A percentile compares a stretch with the other conserved stretches of the same genome.
Conservation (phyloP, 192 early-diverging fungal genomes). For the Entomortierella parvispora region DNA sequence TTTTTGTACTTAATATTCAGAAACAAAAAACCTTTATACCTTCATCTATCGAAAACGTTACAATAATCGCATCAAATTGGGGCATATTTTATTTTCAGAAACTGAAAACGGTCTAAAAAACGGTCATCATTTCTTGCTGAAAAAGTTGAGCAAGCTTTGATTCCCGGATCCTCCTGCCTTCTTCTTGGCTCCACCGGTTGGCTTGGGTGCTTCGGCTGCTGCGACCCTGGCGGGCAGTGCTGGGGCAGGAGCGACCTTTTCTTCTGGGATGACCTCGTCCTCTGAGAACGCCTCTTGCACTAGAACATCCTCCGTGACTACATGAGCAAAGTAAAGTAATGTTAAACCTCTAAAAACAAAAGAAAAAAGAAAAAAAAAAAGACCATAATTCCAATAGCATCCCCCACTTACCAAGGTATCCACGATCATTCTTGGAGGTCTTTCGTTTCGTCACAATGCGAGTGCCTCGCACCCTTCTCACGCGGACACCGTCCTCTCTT, state of each 20-base stretch:
- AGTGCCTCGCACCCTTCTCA: slow-evolving; percentile 19
- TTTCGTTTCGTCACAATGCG: slow-evolving; percentile 33
- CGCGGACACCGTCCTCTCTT: background rate
- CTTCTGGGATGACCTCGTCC: slow-evolving; percentile 21
- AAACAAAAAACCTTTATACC: no score
- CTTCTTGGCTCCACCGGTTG: slow-evolving; percentile 8
- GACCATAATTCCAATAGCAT: background rate
- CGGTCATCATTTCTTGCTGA: slow-evolving; percentile 5
- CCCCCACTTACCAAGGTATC: slow-evolving; percentile 35
- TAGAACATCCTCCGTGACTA: slow-evolving; percentile 44
- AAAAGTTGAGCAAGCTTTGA: slow-evolving; percentile 50
- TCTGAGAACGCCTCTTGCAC: slow-evolving; percentile 33
- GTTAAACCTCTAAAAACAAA: background rate
- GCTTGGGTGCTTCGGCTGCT: background rate
- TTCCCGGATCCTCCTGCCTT: slow-evolving; percentile 34
- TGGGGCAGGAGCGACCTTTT: background rate
- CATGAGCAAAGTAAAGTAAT: background rate
- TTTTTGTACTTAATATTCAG: no score
- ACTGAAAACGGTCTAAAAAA: no score
- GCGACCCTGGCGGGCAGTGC: background rate
- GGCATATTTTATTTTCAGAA: no score
- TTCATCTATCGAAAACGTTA: no score
- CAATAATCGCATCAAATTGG: no score
- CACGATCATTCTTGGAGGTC: slow-evolving; percentile 39
- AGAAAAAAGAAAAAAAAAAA: background rate